Percentiles rank a stretch among this genome's conserved stretches.
Evolutionary conservation across 805 yeast genomes (phyloP).

Genomic region (Pichia cephalocereana): DNA sequence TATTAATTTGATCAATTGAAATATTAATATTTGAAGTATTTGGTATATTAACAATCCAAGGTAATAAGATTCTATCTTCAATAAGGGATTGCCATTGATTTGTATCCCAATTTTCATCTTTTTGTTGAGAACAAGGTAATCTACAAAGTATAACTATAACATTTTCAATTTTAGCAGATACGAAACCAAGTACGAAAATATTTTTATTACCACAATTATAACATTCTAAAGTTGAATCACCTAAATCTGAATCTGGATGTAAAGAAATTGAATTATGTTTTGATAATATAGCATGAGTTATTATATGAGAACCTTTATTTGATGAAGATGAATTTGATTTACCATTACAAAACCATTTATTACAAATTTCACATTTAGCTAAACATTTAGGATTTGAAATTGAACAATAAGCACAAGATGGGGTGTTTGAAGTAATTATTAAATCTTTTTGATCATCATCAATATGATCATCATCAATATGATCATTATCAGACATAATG

Average conservation of each 20-base stretch:
- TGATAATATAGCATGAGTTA: conserved; percentile 75
- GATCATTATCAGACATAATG: too few relatives aligned
- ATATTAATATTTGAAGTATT: conserved; percentile 29
- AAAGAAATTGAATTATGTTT: conserved; percentile 66
- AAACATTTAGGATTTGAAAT: conserved; percentile 54
- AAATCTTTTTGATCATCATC: too few relatives aligned
- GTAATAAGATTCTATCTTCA: conserved; percentile 64
- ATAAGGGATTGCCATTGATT: conserved; percentile 81
- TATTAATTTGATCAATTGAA: conserved; percentile 54
- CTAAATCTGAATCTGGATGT: conserved; percentile 74
- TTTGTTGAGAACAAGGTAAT: conserved; percentile 73
- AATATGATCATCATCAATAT: too few relatives aligned
- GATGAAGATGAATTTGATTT: conserved; percentile 43
- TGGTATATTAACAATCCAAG: conserved; percentile 77
- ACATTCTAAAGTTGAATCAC: conserved; percentile 83
- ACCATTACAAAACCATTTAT: conserved; percentile 86
- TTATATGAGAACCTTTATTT: conserved; percentile 54
- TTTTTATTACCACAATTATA: conserved; percentile 82
- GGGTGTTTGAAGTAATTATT: conserved; percentile 14
- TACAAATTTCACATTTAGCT: conserved; percentile 67
- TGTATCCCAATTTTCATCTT: conserved; percentile 79
- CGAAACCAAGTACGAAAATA: conserved; percentile 75
- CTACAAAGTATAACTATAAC: conserved; percentile 84
- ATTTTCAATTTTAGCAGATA: conserved; percentile 76
- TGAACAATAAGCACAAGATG: conserved; percentile 64